A percentile compares a stretch with the other conserved stretches of the same genome.
Evolutionary conservation across 2,329 filamentous ascomycete species (phyloP).

Genomic region (Fusarium beomiforme): DNA sequence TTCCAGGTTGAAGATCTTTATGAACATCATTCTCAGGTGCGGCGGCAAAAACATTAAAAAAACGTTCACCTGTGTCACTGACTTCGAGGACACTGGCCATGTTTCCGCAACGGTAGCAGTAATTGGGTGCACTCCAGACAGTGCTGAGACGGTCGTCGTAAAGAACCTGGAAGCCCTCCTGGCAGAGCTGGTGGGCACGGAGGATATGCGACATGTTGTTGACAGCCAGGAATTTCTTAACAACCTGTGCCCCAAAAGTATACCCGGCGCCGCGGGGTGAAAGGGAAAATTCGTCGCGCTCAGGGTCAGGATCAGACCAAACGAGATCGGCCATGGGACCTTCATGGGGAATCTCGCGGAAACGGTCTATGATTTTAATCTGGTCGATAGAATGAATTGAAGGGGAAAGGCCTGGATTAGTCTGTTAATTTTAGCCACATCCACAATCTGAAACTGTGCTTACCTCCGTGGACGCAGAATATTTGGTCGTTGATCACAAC

Average conservation of each 20-base stretch:
- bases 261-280: conserved; percentile 95
- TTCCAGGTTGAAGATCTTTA: conserved; percentile 82
- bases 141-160: conserved; percentile 96
- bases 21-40: conserved; percentile 95
- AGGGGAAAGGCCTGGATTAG: conserved; percentile 73
- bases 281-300: conserved; percentile 95
- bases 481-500: conserved; percentile 99
- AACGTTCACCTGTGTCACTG: conserved; percentile 89
- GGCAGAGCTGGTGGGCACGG: conserved; percentile 96
- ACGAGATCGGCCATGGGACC: conserved; percentile 99
- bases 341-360: conserved; percentile 97
- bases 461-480: conserved; percentile 95
- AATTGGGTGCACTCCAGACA: conserved; percentile 97
- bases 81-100: conserved; percentile 97
- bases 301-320: conserved; percentile 98
- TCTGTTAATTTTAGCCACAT: conserved; percentile 2
- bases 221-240: conserved; percentile 97
- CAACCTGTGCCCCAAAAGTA: conserved; percentile 96
- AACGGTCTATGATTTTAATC: conserved; percentile 99
- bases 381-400: conserved; percentile 98
- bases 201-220: conserved; percentile 98
- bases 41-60: conserved; percentile 98
- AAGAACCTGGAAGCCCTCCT: conserved; percentile 96
- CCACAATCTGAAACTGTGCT: conserved; percentile 12
- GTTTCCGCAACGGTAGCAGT: conserved; percentile 95